Evolutionary conservation across 495 filamentous ascomycete species (phyloP).

Genomic region (Glarea lozoyensis): DNA sequence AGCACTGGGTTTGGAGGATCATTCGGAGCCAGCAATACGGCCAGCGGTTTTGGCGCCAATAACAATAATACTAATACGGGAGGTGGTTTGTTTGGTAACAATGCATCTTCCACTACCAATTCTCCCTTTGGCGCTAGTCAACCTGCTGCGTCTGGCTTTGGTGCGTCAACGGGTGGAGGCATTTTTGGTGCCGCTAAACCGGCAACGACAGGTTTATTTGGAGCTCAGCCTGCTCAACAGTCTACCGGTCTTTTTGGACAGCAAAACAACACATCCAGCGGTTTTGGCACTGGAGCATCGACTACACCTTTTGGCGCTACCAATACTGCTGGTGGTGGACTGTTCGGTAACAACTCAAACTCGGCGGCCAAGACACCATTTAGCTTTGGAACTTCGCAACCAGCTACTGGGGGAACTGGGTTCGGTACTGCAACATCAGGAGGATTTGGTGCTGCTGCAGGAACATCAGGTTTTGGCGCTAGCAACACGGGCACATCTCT

Average conservation of each 20-base stretch:
- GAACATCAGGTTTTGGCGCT: constrained; percentile 22
- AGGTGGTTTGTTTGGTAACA: constrained; percentile 41
- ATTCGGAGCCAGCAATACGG: constrained; percentile 32
- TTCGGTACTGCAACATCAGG: too few species aligned
- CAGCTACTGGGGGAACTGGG: too few species aligned
- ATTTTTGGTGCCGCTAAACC: constrained; percentile 31
- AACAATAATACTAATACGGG: constrained; percentile 30
- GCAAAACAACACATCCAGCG: constrained; percentile 18
- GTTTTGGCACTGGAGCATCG: constrained; percentile 20
- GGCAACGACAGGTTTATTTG: constrained; percentile 48
- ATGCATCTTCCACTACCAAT: constrained; percentile 31
- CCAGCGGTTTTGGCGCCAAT: constrained; percentile 32
- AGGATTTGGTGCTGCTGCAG: constrained; percentile 35
- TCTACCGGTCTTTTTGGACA: constrained; percentile 23
- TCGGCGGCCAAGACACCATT: constrained; percentile 21
- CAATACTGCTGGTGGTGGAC: constrained; percentile 19
- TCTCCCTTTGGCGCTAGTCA: constrained; percentile 47
- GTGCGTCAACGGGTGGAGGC: constrained; percentile 26
- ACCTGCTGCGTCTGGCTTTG: constrained; percentile 33
- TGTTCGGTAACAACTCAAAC: constrained; percentile 13
- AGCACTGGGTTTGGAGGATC: constrained; percentile 48
- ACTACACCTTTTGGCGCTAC: constrained; percentile 17
- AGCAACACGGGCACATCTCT: constrained; percentile 21
- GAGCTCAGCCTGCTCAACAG: constrained; percentile 27
- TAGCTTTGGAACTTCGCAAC: constrained; percentile 28